phyloP scores from a whole-genome alignment of 495 filamentous ascomycete species.

The Penicillium canescens region DNA sequence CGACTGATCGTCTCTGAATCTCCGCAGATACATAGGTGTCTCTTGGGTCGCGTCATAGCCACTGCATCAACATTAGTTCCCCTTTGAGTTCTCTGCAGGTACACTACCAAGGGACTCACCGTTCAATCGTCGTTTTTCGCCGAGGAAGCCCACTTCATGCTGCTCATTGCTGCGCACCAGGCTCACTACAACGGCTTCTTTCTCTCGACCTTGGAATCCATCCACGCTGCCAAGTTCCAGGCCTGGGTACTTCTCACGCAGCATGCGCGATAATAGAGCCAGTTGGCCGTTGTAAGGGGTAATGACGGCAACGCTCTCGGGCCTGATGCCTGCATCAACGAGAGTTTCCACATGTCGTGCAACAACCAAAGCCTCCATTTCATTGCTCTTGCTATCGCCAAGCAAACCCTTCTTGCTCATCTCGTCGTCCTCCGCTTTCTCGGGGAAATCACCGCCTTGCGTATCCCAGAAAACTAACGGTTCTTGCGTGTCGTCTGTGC shows the following conservation, averaged over 20 bases:
- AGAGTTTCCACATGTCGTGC: constrained; percentile 70
- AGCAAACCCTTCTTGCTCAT: constrained; percentile 55
- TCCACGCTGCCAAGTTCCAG: constrained; percentile 94
- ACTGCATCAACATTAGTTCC: constrained; percentile 48
- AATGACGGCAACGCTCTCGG: constrained; percentile 87
- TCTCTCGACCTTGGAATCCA: constrained; percentile 96
- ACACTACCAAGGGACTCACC: constrained; percentile 47
- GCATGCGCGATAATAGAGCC: constrained; percentile 65
- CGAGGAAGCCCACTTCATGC: constrained; percentile 88
- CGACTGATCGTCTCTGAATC: constrained; percentile 88
- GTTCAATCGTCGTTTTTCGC: constrained; percentile 90
- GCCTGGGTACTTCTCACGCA: constrained; percentile 78
- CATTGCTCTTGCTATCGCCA: constrained; percentile 91
- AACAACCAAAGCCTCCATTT: constrained; percentile 83
- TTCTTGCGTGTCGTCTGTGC: constrained; percentile 85
- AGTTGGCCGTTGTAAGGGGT: constrained; percentile 97
- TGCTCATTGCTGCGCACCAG: constrained; percentile 86
- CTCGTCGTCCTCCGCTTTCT: constrained; percentile 54
- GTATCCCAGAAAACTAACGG: constrained; percentile 95
- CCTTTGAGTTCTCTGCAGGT: constrained; percentile 4
- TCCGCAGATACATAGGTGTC: constrained; percentile 87
- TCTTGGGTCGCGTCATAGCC: constrained; percentile 91
- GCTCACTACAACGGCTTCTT: constrained; percentile 90
- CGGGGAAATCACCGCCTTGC: constrained; percentile 87
- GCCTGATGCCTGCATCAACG: constrained; percentile 72